phyloP scores from a whole-genome alignment of 805 yeast species.

The Candida dendrica region DNA sequence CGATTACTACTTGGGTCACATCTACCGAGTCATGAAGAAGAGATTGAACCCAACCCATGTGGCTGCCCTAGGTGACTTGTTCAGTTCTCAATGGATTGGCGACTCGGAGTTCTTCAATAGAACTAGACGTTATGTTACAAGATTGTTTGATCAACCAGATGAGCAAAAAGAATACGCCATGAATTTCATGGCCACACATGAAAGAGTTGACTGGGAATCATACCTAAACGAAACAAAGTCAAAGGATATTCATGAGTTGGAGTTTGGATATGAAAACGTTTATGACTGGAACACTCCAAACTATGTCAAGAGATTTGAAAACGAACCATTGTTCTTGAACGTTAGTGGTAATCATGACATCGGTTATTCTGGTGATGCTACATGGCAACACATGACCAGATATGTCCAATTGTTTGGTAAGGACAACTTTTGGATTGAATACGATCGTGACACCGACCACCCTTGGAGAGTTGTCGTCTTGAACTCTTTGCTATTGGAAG shows the following conservation, averaged over 20 bases:
- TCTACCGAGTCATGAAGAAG: constrained; percentile 56
- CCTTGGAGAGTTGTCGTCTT: constrained; percentile 90
- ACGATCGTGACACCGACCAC: constrained; percentile 51
- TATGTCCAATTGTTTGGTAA: constrained; percentile 71
- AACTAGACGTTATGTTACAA: constrained; percentile 63
- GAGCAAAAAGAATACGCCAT: constrained; percentile 42
- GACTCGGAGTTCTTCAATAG: constrained; percentile 82
- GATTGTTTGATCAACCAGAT: constrained; percentile 55
- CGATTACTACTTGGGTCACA: constrained; percentile 83
- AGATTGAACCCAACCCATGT: constrained; percentile 72
- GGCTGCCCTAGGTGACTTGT: constrained; percentile 86
- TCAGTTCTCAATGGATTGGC: constrained; percentile 91
- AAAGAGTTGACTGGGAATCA: constrained; percentile 47
- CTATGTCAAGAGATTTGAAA: constrained; percentile 21
- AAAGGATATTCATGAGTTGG: constrained; percentile 26
- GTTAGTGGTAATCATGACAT: constrained; percentile 94
- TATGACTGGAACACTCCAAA: constrained; percentile 56
- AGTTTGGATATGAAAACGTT: constrained; percentile 50
- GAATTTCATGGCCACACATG: constrained; percentile 40
- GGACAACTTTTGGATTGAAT: constrained; percentile 76
- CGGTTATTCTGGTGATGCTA: constrained; percentile 93
- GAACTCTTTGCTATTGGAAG: constrained; percentile 79
- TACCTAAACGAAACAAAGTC: constrained; percentile 30
- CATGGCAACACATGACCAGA: constrained; percentile 83
- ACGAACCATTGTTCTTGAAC: constrained; percentile 68